Evolutionary conservation across 129 eudicot species (phyloP), one percentile per base, ranked within the genome.

Genomic region (Solidago caesia): DNA sequence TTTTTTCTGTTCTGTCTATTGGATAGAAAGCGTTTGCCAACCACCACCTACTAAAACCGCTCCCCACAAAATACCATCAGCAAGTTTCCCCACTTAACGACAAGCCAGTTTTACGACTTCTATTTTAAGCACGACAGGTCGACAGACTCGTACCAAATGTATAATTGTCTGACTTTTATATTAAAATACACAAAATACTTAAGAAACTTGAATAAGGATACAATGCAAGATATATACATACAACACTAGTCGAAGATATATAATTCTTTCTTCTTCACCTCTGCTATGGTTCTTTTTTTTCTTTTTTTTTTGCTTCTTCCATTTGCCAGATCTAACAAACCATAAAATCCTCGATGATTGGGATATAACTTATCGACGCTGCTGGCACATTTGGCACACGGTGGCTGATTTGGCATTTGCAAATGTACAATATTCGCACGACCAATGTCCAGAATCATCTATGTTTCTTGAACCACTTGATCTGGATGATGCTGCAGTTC

Each of bases 311-410:
- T 53, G 39, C 39, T 60, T 26, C 59, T 67, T 67, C 60, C 59
- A 55, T 52, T 39, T 68, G 62, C 27, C 63, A 70, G 13, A 11
- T 9, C 53, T 56, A 52, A 69, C 14, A 7, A 66, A 44, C 73
- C 12, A 53, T 66, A 65, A 66, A 55, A 75, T 48, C 78, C 72
- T 14, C 26, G 12, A 41, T 25, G 39, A 52, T 5, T 33, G 4
- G 12, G 21, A 26, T 41, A 14, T 7, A 53, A 21, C 69, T 88
- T 63, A 94, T 59, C 89, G 88, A 58, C 82, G 91, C 49, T 88
- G 96, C 78, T 86, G 97, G 82, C 98, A 94, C 89, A 94, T 90
- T 53, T 90, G 93, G 73, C 98, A 94, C 44, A 78, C 79, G 10
- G 81, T 79, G 5, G 87, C 86, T 8, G 97, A 85, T 66, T 74